Evolutionary conservation across 1,284 basidiomycete genomes (phyloP).

Genomic region (Cerrena zonata): DNA sequence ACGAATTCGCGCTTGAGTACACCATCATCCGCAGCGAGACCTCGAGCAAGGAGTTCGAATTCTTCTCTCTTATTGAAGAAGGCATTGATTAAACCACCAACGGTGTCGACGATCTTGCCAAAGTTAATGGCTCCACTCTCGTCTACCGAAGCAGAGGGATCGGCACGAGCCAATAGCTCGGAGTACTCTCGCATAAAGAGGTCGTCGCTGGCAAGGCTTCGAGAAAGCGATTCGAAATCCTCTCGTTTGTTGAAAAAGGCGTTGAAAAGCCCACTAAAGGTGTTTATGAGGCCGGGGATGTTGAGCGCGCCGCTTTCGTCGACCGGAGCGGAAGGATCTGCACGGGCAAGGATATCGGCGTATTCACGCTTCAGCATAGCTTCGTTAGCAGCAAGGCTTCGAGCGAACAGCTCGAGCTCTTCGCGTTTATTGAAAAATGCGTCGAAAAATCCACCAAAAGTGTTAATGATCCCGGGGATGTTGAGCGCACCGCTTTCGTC

Average conservation of each 20-base stretch:
- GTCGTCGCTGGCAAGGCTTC: not conserved
- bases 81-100: not conserved
- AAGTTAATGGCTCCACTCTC: conserved; percentile 5
- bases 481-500: conserved; percentile 8
- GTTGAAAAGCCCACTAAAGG: conserved; percentile 3
- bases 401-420: conserved; percentile 6
- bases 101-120: conserved; percentile 2
- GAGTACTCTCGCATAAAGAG: not conserved
- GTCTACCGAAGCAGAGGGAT: not conserved
- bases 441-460: not conserved
- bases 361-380: conserved; percentile 6
- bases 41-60: conserved; percentile 7
- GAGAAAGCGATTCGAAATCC: not conserved
- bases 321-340: not conserved
- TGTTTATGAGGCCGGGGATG: not conserved
- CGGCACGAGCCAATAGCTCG: not conserved
- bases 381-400: conserved; percentile 3
- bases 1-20: conserved; percentile 6
- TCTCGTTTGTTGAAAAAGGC: conserved; percentile 8
- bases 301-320: conserved; percentile 1
- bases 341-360: conserved; percentile 7
- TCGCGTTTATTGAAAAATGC: conserved; percentile 1
- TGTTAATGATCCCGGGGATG: conserved; percentile 1
- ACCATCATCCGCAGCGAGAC: too few relatives aligned
- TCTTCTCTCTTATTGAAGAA: conserved; percentile 4